Conservation (phyloP, 371 early-diverging fungal species). For the Dentiscutata heterogama region DNA sequence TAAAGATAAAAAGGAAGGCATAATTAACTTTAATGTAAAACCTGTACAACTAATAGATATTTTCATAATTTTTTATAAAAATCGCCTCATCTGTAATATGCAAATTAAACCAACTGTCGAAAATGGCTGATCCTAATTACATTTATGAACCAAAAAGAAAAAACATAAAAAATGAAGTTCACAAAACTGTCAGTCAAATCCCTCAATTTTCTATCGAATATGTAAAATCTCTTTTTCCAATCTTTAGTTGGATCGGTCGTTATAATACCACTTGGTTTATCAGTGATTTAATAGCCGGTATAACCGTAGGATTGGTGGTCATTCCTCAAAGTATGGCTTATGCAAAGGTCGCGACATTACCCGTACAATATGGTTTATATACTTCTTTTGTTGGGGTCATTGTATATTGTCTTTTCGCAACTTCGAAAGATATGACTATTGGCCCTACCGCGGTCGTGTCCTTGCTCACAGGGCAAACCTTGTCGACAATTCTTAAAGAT, state of each 20-base stretch:
- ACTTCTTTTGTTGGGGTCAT: constrained; percentile 78
- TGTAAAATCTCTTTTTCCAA: constrained; percentile 45
- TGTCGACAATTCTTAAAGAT: constrained; percentile 58
- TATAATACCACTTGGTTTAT: constrained; percentile 74
- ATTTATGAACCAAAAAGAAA: too few species aligned
- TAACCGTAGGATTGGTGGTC: constrained; percentile 86
- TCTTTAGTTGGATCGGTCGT: constrained; percentile 51
- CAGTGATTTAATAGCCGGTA: constrained; percentile 88
- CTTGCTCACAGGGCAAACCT: constrained; percentile 74
- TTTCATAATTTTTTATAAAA: too few species aligned
- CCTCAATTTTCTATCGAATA: constrained; percentile 26
- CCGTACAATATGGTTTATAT: constrained; percentile 89
- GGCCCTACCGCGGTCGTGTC: constrained; percentile 92
- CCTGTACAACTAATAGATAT: too few species aligned
- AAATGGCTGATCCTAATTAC: too few species aligned
- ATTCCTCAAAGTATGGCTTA: constrained; percentile 90
- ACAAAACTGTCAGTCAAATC: background rate
- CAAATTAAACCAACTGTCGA: too few species aligned
- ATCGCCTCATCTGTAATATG: too few species aligned
- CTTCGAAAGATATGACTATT: constrained; percentile 88
- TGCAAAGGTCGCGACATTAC: constrained; percentile 85
- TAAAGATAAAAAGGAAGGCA: too few species aligned
- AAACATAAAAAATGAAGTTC: too few species aligned
- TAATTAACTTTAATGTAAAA: too few species aligned
- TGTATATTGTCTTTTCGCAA: constrained; percentile 82